Evolutionary conservation across 176 grass and related monocot genomes (phyloP).

Genomic region (Alopecurus myosuroides): DNA sequence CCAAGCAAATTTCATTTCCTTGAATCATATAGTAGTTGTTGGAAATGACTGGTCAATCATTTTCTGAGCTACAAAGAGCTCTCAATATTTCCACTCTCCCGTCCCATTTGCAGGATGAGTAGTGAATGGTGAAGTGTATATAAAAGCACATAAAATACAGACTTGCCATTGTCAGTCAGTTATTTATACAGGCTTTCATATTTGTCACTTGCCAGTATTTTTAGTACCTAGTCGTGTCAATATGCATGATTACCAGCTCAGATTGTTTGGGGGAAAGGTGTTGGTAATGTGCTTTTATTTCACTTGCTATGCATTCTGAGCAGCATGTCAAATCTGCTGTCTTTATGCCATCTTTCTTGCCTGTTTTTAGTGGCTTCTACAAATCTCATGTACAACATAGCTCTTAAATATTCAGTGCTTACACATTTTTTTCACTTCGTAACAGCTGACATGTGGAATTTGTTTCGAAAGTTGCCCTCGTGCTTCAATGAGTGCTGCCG

Average conservation of each 20-base stretch:
- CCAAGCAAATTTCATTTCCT: background rate
- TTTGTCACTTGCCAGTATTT: background rate
- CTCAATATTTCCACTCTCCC: background rate
- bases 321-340: background rate
- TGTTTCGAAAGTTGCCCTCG: slow-evolving; percentile 86
- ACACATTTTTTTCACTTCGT: slow-evolving; percentile 27
- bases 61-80: background rate
- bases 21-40: background rate
- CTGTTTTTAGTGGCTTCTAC: background rate
- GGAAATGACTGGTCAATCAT: background rate
- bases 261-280: background rate
- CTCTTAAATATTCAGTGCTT: background rate
- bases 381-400: background rate
- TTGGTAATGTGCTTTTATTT: background rate
- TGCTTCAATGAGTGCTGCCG: slow-evolving; percentile 57
- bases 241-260: background rate
- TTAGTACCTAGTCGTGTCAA: background rate
- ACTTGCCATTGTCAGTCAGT: background rate
- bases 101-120: slow-evolving; percentile 1
- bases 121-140: background rate
- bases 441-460: slow-evolving; percentile 92
- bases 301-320: background rate
- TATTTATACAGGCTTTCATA: slow-evolving; percentile 12
- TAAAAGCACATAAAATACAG: slow-evolving; percentile 11
- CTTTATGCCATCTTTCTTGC: slow-evolving; percentile 13